Evolutionary conservation across 495 filamentous ascomycete genomes (phyloP).

Genomic region (Aspergillus coremiiformis): DNA sequence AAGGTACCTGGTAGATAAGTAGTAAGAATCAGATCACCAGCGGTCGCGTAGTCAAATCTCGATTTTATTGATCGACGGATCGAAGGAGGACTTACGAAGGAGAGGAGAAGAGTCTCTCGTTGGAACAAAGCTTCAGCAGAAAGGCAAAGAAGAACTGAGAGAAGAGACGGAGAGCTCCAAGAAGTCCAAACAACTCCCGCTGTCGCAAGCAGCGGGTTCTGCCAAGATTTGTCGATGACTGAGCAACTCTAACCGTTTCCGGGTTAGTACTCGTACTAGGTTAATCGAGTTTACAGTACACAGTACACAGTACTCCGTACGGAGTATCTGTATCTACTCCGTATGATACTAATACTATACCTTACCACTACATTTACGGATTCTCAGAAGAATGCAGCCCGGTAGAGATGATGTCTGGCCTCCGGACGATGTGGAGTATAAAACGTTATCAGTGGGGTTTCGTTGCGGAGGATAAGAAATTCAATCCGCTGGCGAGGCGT

Average conservation of each 20-base stretch:
- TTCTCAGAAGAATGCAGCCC: too few species aligned
- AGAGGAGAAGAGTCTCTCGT: neutral
- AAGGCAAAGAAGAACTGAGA: slow-evolving; percentile 18
- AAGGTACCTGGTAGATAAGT: neutral
- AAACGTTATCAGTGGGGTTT: too few species aligned
- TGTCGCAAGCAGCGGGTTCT: slow-evolving; percentile 38
- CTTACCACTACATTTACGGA: too few species aligned
- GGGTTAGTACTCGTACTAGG: neutral
- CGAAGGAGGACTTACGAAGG: neutral
- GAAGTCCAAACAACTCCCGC: slow-evolving; percentile 14
- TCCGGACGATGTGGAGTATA: too few species aligned
- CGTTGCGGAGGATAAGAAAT: too few species aligned
- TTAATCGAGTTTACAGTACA: neutral
- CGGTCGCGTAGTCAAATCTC: neutral
- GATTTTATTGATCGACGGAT: neutral
- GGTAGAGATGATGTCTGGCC: too few species aligned
- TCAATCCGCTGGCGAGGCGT: too few species aligned
- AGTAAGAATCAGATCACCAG: neutral
- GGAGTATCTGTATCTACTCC: too few species aligned
- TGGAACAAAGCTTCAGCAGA: slow-evolving; percentile 9
- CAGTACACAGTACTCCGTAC: too few species aligned
- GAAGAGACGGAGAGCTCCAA: slow-evolving; percentile 16
- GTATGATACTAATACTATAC: too few species aligned
- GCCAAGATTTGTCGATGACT: slow-evolving; percentile 30
- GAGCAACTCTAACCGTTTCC: slow-evolving; percentile 7